Evolutionary conservation across 75 land plant genomes (phyloP).

Genomic region (Isoetes taiwanensis): DNA sequence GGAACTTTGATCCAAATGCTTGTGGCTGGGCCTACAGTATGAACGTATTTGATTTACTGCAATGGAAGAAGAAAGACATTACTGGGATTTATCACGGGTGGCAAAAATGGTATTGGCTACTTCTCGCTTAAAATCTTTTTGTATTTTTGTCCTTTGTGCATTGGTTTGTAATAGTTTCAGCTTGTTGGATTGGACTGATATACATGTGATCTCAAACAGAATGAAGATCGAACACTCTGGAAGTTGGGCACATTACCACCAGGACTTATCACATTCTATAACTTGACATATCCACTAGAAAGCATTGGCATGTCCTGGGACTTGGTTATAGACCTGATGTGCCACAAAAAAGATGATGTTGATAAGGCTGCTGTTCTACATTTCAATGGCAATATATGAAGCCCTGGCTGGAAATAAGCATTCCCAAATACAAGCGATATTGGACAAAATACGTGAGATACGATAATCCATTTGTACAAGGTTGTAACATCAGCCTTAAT

Average conservation of each 20-base stretch:
- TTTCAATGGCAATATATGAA: constrained; percentile 71
- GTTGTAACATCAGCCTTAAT: constrained; percentile 75
- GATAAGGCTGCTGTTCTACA: constrained; percentile 43
- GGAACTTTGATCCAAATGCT: constrained; percentile 13
- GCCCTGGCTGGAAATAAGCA: constrained; percentile 76
- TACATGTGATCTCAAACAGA: constrained; percentile 23
- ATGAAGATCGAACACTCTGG: constrained; percentile 8
- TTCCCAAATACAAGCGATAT: constrained; percentile 30
- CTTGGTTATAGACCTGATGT: constrained; percentile 42
- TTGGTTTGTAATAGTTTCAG: not conserved
- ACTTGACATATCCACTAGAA: constrained; percentile 22
- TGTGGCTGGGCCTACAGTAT: constrained; percentile 66
- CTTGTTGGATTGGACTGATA: too few species aligned
- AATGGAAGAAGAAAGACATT: constrained; percentile 43
- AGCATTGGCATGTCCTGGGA: constrained; percentile 32
- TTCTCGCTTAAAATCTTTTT: not conserved
- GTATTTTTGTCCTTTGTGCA: not conserved
- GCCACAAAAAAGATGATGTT: constrained; percentile 11
- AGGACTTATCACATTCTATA: not conserved
- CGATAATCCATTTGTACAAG: constrained; percentile 41
- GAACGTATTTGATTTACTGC: constrained; percentile 48
- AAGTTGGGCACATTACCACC: constrained; percentile 22
- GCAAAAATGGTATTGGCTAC: not conserved
- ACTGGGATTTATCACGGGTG: too few species aligned
- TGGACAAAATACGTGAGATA: constrained; percentile 45